Conservation (phyloP, 306 rosid species). For the Lathyrus oleraceus region DNA sequence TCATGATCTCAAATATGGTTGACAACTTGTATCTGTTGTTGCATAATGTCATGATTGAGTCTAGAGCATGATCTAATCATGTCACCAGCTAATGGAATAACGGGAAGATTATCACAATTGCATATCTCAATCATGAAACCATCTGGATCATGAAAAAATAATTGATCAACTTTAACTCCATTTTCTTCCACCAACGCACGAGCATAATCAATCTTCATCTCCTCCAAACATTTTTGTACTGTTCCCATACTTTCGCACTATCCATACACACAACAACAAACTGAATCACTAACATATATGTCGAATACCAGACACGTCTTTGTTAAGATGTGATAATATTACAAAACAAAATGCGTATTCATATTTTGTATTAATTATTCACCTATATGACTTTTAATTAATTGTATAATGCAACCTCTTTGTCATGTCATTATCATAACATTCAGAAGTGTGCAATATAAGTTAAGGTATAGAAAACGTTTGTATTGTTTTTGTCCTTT, state of each 20-base stretch:
- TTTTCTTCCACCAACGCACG: slow-evolving; percentile 79
- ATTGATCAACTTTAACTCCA: slow-evolving; percentile 72
- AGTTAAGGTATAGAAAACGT: neutral
- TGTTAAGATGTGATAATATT: no score
- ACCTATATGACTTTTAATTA: neutral
- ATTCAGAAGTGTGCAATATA: neutral
- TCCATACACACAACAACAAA: neutral
- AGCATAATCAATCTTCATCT: slow-evolving; percentile 61
- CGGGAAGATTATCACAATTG: slow-evolving; percentile 83
- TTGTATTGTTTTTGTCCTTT: slow-evolving; percentile 6
- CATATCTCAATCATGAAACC: slow-evolving; percentile 98
- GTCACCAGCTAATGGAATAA: slow-evolving; percentile 55
- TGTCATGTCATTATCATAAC: neutral
- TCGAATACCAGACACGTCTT: no score
- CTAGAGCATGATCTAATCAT: slow-evolving; percentile 42
- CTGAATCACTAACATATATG: neutral
- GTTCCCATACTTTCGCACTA: slow-evolving; percentile 94
- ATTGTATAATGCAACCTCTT: neutral
- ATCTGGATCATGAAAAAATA: slow-evolving; percentile 95
- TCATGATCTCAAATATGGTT: slow-evolving; percentile 10
- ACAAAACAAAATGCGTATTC: no score
- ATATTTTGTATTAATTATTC: neutral
- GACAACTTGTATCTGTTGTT: slow-evolving; percentile 38
- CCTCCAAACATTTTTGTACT: slow-evolving; percentile 83
- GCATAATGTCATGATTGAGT: slow-evolving; percentile 34